Conservation (phyloP, 306 rosid species). For the Acacia confusa region DNA sequence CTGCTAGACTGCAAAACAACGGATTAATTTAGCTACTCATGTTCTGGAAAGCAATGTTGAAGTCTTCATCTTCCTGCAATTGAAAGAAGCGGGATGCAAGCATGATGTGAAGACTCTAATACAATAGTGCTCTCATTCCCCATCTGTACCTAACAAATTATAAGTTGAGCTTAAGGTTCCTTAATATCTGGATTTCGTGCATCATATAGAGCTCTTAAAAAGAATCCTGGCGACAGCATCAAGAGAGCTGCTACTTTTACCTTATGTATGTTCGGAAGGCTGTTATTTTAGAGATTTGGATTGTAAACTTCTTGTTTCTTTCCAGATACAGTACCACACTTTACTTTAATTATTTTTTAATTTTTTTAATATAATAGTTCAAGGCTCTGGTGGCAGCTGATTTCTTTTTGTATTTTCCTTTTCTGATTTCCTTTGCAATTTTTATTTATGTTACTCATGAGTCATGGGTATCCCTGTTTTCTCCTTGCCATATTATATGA, state of each 20-base stretch:
- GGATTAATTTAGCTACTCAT: neutral
- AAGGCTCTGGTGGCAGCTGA: neutral
- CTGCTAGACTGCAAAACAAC: neutral
- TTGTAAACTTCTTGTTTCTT: neutral
- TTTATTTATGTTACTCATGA: neutral
- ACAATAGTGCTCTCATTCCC: neutral
- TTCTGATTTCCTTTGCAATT: neutral
- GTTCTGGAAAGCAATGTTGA: neutral
- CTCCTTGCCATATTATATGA: neutral
- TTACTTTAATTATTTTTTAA: neutral
- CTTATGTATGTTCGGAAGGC: neutral
- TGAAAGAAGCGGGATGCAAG: neutral
- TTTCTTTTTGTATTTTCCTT: neutral
- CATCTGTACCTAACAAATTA: neutral
- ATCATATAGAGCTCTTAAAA: neutral
- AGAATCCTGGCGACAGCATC: neutral
- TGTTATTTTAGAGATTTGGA: neutral
- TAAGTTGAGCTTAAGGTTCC: neutral
- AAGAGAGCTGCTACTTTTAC: neutral
- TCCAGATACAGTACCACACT: neutral
- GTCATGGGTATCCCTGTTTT: neutral
- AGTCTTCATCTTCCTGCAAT: neutral
- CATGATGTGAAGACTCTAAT: neutral
- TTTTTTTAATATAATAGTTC: neutral
- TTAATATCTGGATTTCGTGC: neutral